Percentiles rank a stretch among this genome's conserved stretches.
These are phyloP conservation scores for Fusarium odoratissimum DNA, from an alignment of 2,329 filamentous ascomycete genomes.

Conservation along the genomic window DNA sequence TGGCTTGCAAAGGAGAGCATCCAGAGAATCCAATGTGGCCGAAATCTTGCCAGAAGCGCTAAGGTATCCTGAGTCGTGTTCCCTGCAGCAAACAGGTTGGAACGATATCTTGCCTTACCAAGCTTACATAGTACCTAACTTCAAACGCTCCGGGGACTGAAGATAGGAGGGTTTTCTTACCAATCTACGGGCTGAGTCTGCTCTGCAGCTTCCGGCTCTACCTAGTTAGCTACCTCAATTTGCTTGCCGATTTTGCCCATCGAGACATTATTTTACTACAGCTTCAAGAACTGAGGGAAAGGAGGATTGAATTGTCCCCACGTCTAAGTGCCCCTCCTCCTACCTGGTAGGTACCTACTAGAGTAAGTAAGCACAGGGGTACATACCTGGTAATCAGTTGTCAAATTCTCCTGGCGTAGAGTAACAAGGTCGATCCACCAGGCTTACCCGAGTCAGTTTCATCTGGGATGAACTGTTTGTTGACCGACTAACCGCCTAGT, in stretches of 20 bases:
- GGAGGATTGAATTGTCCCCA: neutral
- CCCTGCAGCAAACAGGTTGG: conserved; percentile 18
- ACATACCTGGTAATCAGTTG: neutral
- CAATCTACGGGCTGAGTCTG: neutral
- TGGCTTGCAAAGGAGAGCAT: conserved; percentile 15
- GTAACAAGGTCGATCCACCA: neutral
- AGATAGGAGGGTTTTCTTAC: neutral
- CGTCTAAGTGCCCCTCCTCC: neutral
- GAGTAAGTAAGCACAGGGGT: neutral
- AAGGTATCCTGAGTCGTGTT: conserved; percentile 41
- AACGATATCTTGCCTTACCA: neutral
- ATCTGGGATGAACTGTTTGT: conserved; percentile 1
- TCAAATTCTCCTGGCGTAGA: neutral
- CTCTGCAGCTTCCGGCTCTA: neutral
- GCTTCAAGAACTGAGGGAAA: neutral
- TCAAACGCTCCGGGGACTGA: neutral
- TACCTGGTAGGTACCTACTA: neutral
- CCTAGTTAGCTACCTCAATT: neutral
- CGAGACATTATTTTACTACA: neutral
- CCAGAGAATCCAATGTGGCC: conserved; percentile 20
- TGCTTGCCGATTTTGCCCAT: neutral
- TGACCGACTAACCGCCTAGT: conserved; percentile 12
- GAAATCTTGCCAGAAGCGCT: conserved; percentile 29
- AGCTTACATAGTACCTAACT: neutral
- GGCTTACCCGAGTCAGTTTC: conserved; percentile 28